phyloP scores from a whole-genome alignment of 352 stramenopile species.

The Phytophthora citricola region DNA sequence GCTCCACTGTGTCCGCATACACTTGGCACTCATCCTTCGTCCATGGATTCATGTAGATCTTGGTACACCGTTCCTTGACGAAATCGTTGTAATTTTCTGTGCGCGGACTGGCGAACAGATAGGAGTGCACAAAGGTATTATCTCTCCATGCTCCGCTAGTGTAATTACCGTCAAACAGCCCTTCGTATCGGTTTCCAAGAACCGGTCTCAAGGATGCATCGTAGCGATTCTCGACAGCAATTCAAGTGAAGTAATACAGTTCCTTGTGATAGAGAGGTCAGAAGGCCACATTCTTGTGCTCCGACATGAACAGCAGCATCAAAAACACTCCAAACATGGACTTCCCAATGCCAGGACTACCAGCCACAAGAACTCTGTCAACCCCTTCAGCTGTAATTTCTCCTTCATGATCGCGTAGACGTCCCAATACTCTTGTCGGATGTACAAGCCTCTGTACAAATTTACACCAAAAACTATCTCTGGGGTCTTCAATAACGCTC shows the following conservation, averaged over 20 bases:
- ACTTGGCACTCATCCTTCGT: constrained; percentile 29
- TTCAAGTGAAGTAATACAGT: constrained; percentile 27
- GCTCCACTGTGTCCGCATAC: constrained; percentile 19
- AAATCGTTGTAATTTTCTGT: constrained; percentile 32
- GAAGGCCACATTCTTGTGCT: constrained; percentile 36
- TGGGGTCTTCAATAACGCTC: background rate
- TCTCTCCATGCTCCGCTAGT: too few relatives aligned
- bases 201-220: background rate
- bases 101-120: background rate
- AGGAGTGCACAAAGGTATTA: too few relatives aligned
- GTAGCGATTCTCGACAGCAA: constrained; percentile 1
- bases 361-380: constrained; percentile 19
- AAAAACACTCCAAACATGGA: constrained; percentile 31
- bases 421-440: constrained; percentile 33
- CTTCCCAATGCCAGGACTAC: constrained; percentile 29
- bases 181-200: constrained; percentile 12
- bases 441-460: constrained; percentile 19
- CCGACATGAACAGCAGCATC: constrained; percentile 21
- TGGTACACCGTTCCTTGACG: constrained; percentile 29
- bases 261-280: too few relatives aligned
- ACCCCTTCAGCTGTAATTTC: background rate
- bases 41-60: constrained; percentile 43
- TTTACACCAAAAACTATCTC: constrained; percentile 3
- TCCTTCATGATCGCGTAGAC: constrained; percentile 9
- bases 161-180: constrained; percentile 21